phyloP scores from a whole-genome alignment of 202 grass and related monocot genomes.

The Setaria viridis region DNA sequence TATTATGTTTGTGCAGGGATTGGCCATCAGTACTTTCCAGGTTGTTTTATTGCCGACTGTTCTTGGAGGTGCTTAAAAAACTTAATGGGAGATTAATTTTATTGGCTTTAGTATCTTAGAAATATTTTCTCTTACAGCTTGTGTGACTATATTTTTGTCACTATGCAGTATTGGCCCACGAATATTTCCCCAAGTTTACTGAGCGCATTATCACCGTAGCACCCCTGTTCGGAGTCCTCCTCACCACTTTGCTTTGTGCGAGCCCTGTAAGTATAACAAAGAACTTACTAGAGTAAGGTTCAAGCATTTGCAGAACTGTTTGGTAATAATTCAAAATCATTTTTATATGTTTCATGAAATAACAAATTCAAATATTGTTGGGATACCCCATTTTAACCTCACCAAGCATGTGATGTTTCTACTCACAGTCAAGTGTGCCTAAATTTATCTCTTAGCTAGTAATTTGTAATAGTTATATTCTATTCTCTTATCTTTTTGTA shows the following conservation, averaged over 20 bases:
- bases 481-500: slow-evolving; percentile 32
- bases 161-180: slow-evolving; percentile 85
- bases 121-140: slow-evolving; percentile 35
- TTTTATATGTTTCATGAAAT: slow-evolving; percentile 15
- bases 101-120: slow-evolving; percentile 16
- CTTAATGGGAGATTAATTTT: slow-evolving; percentile 36
- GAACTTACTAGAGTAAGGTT: slow-evolving; percentile 31
- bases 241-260: slow-evolving; percentile 95
- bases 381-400: slow-evolving; percentile 16
- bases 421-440: neutral
- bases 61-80: slow-evolving; percentile 70
- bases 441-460: slow-evolving; percentile 28
- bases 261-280: slow-evolving; percentile 81
- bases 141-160: slow-evolving; percentile 40
- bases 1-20: slow-evolving; percentile 61
- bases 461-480: neutral
- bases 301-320: slow-evolving; percentile 16
- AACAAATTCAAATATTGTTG: neutral
- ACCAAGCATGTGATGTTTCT: slow-evolving; percentile 19
- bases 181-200: slow-evolving; percentile 92
- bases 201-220: slow-evolving; percentile 77
- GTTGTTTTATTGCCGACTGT: slow-evolving; percentile 92
- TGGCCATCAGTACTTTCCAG: slow-evolving; percentile 99
- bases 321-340: slow-evolving; percentile 21
- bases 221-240: slow-evolving; percentile 85